These are phyloP conservation scores for Penicillium dipodomyicola DNA, from an alignment of 495 filamentous ascomycete genomes.

Conservation along the genomic window DNA sequence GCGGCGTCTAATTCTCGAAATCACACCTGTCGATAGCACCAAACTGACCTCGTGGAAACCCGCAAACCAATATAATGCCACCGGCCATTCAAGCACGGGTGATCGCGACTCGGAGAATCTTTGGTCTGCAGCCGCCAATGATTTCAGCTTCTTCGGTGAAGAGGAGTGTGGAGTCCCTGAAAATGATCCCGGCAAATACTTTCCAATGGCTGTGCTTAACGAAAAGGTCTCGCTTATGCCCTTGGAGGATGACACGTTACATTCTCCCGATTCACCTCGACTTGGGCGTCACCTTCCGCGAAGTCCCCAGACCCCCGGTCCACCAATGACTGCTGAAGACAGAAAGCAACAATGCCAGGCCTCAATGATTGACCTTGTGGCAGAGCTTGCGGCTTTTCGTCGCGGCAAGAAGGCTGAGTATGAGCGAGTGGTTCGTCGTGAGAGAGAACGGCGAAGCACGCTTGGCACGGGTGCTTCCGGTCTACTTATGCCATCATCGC, in stretches of 20 bases:
- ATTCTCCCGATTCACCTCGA: slow-evolving; percentile 18
- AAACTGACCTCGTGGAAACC: slow-evolving; percentile 40
- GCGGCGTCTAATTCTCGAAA: slow-evolving; percentile 56
- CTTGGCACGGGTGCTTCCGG: slow-evolving; percentile 20
- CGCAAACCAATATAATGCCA: slow-evolving; percentile 34
- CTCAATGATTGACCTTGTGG: slow-evolving; percentile 45
- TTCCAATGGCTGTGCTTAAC: slow-evolving; percentile 44
- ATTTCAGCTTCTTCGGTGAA: slow-evolving; percentile 66
- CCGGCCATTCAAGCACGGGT: slow-evolving; percentile 56
- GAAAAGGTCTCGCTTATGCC: slow-evolving; percentile 43
- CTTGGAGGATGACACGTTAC: slow-evolving; percentile 30
- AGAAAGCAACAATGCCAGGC: slow-evolving; percentile 9
- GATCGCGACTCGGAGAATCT: slow-evolving; percentile 60
- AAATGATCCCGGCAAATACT: slow-evolving; percentile 41
- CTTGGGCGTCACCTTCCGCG: slow-evolving; percentile 9
- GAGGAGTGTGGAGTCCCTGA: slow-evolving; percentile 56
- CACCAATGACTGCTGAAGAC: not conserved
- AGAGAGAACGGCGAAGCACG: slow-evolving; percentile 30
- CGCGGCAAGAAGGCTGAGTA: slow-evolving; percentile 46
- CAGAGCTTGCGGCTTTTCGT: slow-evolving; percentile 49
- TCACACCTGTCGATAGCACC: slow-evolving; percentile 39
- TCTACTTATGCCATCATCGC: slow-evolving; percentile 19
- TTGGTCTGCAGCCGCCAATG: slow-evolving; percentile 57
- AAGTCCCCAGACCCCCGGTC: not conserved
- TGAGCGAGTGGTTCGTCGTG: slow-evolving; percentile 35